These are phyloP conservation scores for Plenodomus lindquistii DNA, from an alignment of 2,329 filamentous ascomycete genomes.

Conservation along the genomic window DNA sequence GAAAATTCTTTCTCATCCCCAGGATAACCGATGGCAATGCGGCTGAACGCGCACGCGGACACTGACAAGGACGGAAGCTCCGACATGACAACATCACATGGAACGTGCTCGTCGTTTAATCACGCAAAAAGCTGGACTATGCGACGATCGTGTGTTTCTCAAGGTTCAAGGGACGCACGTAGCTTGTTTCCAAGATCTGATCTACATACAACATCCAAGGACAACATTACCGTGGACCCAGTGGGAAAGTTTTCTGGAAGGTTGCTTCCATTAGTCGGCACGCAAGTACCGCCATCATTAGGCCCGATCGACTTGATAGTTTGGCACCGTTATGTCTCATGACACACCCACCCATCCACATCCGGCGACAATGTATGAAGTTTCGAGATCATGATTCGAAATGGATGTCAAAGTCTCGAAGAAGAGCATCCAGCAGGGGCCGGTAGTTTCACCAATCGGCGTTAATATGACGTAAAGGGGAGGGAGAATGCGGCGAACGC, in stretches of 20 bases:
- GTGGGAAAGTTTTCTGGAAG: not conserved
- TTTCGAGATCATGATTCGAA: not conserved
- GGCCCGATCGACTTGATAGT: too few relatives aligned
- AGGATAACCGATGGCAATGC: not conserved
- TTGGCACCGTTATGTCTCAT: not conserved
- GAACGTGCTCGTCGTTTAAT: not conserved
- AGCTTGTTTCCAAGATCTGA: not conserved
- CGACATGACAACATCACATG: not conserved
- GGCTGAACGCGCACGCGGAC: not conserved
- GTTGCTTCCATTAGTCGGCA: not conserved
- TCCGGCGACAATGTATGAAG: not conserved
- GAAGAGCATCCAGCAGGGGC: not conserved
- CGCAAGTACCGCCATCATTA: not conserved
- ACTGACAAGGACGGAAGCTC: not conserved
- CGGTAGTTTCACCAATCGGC: not conserved
- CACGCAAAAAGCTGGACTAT: not conserved
- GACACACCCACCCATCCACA: not conserved
- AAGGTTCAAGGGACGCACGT: not conserved
- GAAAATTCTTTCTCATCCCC: not conserved
- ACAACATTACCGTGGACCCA: not conserved
- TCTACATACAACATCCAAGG: not conserved
- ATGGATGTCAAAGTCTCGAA: not conserved
- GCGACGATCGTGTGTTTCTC: not conserved
- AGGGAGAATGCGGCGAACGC: not conserved
- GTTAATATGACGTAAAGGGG: not conserved